Conservation (phyloP, 176 grass and related monocot genomes). For the Bothriochloa decipiens region DNA sequence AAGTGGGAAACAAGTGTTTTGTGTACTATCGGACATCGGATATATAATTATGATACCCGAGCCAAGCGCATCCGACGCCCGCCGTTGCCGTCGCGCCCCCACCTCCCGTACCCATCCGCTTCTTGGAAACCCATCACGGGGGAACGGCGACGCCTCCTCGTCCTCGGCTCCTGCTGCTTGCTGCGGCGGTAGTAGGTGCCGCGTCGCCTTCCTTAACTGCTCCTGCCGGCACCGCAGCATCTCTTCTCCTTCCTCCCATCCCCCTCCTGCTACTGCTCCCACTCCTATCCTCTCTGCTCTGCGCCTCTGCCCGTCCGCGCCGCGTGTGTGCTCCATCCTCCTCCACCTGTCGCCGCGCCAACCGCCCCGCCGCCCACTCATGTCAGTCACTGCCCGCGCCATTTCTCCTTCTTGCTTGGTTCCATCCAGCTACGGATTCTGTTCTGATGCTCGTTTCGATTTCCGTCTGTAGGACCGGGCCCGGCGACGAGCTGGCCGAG, state of each 20-base stretch:
- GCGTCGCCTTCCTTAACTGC: slow-evolving; percentile 45
- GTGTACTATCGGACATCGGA: not conserved
- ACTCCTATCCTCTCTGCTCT: not conserved
- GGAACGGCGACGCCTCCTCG: slow-evolving; percentile 22
- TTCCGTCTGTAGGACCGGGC: not conserved
- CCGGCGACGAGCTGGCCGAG: slow-evolving; percentile 45
- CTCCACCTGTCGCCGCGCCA: slow-evolving; percentile 19
- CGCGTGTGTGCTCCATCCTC: not conserved
- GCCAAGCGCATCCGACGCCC: not conserved
- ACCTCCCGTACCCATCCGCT: not conserved
- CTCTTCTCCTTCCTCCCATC: not conserved
- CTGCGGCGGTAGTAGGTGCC: slow-evolving; percentile 30
- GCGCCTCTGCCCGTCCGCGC: not conserved
- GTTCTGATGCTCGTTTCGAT: not conserved
- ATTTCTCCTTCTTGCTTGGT: not conserved
- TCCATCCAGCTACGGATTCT: not conserved
- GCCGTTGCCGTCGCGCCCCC: not conserved
- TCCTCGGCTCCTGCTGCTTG: slow-evolving; percentile 3
- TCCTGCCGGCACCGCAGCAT: not conserved
- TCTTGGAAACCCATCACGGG: not conserved
- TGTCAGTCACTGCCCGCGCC: slow-evolving; percentile 26
- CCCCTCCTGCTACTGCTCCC: not conserved
- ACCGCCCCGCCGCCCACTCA: not conserved
- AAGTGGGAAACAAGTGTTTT: not conserved
- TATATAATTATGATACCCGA: not conserved